Conservation (phyloP, 1,139 yeast genomes). For the Scheffersomyces titani region DNA sequence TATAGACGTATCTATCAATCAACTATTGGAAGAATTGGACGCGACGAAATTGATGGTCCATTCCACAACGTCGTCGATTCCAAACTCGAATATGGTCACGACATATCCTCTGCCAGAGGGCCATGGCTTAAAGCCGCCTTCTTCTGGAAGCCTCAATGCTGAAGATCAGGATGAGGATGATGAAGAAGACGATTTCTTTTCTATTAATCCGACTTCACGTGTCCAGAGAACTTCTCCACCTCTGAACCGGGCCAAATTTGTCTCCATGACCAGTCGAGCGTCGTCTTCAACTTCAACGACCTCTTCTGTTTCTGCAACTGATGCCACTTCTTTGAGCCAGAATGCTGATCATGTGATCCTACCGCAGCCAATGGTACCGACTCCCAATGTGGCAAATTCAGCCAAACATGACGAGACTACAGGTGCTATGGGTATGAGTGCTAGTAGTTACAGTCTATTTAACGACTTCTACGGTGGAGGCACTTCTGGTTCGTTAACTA, state of each 20-base stretch:
- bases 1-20: slow-evolving; percentile 1
- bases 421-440: slow-evolving; percentile 9
- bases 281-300: slow-evolving; percentile 2
- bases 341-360: neutral
- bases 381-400: neutral
- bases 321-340: slow-evolving; percentile 3
- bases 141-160: neutral
- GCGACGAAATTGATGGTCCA: neutral
- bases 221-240: neutral
- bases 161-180: neutral
- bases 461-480: slow-evolving; percentile 22
- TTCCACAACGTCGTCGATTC: slow-evolving; percentile 3
- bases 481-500: slow-evolving; percentile 26
- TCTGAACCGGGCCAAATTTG: slow-evolving; percentile 5
- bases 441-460: slow-evolving; percentile 19
- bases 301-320: slow-evolving; percentile 4
- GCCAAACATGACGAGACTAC: slow-evolving; percentile 1
- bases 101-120: neutral
- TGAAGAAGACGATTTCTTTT: neutral
- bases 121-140: neutral
- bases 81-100: slow-evolving; percentile 5
- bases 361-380: neutral
- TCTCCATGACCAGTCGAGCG: slow-evolving; percentile 1
- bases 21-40: slow-evolving; percentile 6
- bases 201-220: neutral